Percentiles rank a stretch among this genome's conserved stretches.
Evolutionary conservation across 2,329 filamentous ascomycete genomes (phyloP).

Genomic region (Rugonectria rugulosa): DNA sequence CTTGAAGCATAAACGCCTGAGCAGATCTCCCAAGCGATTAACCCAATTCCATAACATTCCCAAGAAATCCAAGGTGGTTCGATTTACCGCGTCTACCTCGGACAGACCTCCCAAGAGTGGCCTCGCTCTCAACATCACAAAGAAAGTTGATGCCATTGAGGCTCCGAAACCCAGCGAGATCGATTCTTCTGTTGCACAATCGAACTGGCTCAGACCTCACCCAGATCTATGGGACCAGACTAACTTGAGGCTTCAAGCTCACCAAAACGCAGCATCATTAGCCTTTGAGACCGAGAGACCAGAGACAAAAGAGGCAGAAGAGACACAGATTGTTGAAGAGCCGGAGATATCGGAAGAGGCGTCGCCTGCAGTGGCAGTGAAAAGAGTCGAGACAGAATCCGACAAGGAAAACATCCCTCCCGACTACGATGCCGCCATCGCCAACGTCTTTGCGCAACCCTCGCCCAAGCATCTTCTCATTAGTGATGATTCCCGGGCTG

Average conservation of each 20-base stretch:
- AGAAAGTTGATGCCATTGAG: conserved; percentile 13
- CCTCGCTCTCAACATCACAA: conserved; percentile 37
- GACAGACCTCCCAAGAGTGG: conserved; percentile 39
- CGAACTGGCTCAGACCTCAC: no score
- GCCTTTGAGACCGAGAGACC: background rate
- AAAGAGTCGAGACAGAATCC: background rate
- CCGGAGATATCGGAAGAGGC: no score
- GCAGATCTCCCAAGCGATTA: conserved; percentile 33
- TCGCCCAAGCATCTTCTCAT: conserved; percentile 36
- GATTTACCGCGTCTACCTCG: conserved; percentile 40
- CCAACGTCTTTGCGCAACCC: conserved; percentile 37
- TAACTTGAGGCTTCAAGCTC: background rate
- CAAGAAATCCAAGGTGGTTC: conserved; percentile 38
- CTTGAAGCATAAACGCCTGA: conserved; percentile 36
- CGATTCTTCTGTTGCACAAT: background rate
- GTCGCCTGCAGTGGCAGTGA: no score
- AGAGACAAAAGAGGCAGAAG: background rate
- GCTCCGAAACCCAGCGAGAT: conserved; percentile 1
- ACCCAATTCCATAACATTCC: background rate
- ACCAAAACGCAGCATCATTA: background rate
- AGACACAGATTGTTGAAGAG: no score
- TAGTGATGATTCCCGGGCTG: conserved; percentile 40
- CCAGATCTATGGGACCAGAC: no score
- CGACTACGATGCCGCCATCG: conserved; percentile 32
- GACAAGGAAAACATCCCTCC: conserved; percentile 17